Base-by-base conservation (phyloP, 1,284 basidiomycete species). In the Boletellus dicymbophilus region DNA sequence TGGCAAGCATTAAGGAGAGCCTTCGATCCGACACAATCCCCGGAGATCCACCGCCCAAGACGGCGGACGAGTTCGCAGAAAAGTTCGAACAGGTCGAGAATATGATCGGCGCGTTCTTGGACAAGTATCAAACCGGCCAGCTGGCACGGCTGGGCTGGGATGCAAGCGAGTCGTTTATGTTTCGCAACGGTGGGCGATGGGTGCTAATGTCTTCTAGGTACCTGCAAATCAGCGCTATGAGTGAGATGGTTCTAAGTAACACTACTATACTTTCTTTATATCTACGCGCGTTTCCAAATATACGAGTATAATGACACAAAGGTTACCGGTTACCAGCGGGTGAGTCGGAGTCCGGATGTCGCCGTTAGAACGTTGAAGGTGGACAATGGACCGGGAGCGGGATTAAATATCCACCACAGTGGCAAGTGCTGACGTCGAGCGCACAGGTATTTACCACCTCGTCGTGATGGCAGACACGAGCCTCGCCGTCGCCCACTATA, bases 91-190 rank as follows among this genome's bases (percentile, higher is more conserved):
- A 21, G 0, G 49, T 63, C 37, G 52, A 67, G 40, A 34, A 40
- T 6, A 54, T 57, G 49, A 67, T 70, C 8, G 46, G 48, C 4
- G 15, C 25, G 0, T 66, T 66, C 15, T 45, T 70, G 45, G 16
- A 50, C 30, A 53, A 47, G 22, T 55, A 60, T 23, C 47, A 62
- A 16, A 45, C 33, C 13, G 64, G 64, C 11, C 48, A 49, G 31
- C 51, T 70, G 6, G 46, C 11, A 21, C 36, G 25, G 3, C 49
- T 69, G 4, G 68, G 64, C 9, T 66, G 65, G 66, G 61, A 60
- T 46, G 33, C 56, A 15, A 58, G 67, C 67, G 21, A 43, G 64
- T 45, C 37, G 20, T 41, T 23, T 16, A n/a, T n/a, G n/a, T 6
- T 37, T 9, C 9, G 20, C 30, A 13, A n/a, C 11, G 8, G 2